phyloP scores from a whole-genome alignment of 2,329 filamentous ascomycete genomes.

The Westerdykella ornata region DNA sequence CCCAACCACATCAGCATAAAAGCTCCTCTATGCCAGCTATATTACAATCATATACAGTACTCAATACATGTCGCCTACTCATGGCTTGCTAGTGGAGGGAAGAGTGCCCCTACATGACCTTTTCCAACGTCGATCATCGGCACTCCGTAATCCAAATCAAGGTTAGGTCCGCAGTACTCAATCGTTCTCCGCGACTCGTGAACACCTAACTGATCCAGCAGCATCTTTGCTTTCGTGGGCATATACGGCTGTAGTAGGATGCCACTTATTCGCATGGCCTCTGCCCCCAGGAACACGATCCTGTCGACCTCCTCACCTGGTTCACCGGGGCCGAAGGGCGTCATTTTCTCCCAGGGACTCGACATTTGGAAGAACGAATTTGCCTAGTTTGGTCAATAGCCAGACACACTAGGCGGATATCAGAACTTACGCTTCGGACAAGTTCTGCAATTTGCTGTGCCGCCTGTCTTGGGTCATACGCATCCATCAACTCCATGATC shows the following conservation, averaged over 20 bases:
- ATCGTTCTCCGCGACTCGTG: slow-evolving; percentile 55
- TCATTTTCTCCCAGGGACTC: slow-evolving; percentile 61
- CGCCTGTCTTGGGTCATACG: slow-evolving; percentile 25
- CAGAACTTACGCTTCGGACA: slow-evolving; percentile 21
- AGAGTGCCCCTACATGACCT: slow-evolving; percentile 45
- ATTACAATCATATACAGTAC: too few species aligned
- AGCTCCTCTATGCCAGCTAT: too few species aligned
- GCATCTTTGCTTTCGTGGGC: slow-evolving; percentile 63
- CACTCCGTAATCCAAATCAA: slow-evolving; percentile 64
- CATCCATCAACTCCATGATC: slow-evolving; percentile 20
- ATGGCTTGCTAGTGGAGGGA: slow-evolving; percentile 37
- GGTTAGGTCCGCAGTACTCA: slow-evolving; percentile 54
- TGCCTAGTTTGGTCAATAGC: slow-evolving; percentile 42
- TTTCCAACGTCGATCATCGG: slow-evolving; percentile 38
- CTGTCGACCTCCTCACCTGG: slow-evolving; percentile 29
- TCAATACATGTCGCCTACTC: slow-evolving; percentile 3
- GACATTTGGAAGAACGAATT: slow-evolving; percentile 61
- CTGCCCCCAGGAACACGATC: slow-evolving; percentile 63
- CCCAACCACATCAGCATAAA: too few species aligned
- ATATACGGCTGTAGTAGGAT: slow-evolving; percentile 91
- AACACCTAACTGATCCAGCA: slow-evolving; percentile 77
- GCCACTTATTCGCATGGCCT: slow-evolving; percentile 69
- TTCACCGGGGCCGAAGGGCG: slow-evolving; percentile 24
- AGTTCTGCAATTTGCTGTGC: slow-evolving; percentile 22
- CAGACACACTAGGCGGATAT: too few species aligned